Evolutionary conservation across 345 rosid genomes (phyloP).

Genomic region (Zanthoxylum bungeanum): DNA sequence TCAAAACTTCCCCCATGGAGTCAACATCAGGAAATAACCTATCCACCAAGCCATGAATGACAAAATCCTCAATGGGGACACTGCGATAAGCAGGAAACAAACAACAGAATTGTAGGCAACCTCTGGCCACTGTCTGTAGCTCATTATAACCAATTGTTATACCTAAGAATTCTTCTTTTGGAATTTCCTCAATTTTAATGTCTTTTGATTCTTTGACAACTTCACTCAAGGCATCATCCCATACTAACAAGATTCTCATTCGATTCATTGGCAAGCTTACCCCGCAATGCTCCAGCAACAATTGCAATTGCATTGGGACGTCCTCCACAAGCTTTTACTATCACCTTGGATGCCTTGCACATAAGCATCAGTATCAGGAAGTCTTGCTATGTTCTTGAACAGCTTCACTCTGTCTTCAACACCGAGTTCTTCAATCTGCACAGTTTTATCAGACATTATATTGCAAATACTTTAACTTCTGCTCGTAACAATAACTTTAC

Average conservation of each 20-base stretch:
- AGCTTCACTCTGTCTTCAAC: constrained; percentile 21
- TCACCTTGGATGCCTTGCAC: background rate
- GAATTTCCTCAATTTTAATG: no score
- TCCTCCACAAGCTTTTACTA: constrained; percentile 16
- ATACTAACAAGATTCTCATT: no score
- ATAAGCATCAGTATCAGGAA: background rate
- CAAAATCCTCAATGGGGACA: background rate
- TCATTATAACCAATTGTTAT: background rate
- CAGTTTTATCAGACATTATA: background rate
- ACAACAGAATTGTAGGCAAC: background rate
- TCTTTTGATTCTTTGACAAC: background rate
- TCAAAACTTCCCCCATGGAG: no score
- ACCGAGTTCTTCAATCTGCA: constrained; percentile 1
- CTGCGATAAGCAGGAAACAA: background rate
- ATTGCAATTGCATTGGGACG: constrained; percentile 16
- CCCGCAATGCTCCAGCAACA: constrained; percentile 1
- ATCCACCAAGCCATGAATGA: background rate
- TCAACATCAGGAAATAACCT: background rate
- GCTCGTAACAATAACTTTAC: constrained; percentile 26
- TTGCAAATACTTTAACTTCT: background rate
- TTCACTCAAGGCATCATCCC: constrained; percentile 15
- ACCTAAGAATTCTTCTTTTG: constrained; percentile 9
- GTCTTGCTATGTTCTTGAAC: constrained; percentile 20
- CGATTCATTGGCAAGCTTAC: background rate
- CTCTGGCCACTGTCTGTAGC: background rate